Conservation (phyloP, 495 filamentous ascomycete genomes). For the Tetracladium marchalianum region DNA sequence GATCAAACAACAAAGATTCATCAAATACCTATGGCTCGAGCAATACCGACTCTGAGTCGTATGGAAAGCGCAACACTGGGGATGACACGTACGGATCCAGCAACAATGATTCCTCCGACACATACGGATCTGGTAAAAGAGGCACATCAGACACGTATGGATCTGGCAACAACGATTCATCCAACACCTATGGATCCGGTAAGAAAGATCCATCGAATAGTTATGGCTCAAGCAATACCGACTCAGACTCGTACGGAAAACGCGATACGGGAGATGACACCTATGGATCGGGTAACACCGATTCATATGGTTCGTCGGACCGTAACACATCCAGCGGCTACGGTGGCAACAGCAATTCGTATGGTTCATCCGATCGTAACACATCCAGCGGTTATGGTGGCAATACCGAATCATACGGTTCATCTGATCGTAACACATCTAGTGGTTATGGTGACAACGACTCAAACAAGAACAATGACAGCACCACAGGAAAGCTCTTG, state of each 20-base stretch:
- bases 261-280: neutral
- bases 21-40: conserved; percentile 1
- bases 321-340: conserved; percentile 3
- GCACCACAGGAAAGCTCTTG: conserved; percentile 32
- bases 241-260: conserved; percentile 1
- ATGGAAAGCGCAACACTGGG: neutral
- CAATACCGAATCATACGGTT: conserved; percentile 14
- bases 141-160: conserved; percentile 11
- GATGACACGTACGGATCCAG: conserved; percentile 11
- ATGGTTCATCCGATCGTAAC: conserved; percentile 5
- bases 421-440: conserved; percentile 7
- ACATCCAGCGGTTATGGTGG: conserved; percentile 5
- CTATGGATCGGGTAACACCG: neutral
- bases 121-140: conserved; percentile 12
- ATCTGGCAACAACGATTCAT: conserved; percentile 5
- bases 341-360: conserved; percentile 1
- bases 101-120: conserved; percentile 8
- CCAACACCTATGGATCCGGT: conserved; percentile 6
- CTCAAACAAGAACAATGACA: conserved; percentile 18
- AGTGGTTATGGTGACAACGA: conserved; percentile 8
- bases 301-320: neutral
- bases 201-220: neutral
- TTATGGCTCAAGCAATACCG: conserved; percentile 6
- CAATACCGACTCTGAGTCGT: conserved; percentile 16
- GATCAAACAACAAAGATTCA: neutral